These are phyloP conservation scores for Hymenoscyphus scutula DNA, from an alignment of 2,329 filamentous ascomycete species.

Conservation along the genomic window DNA sequence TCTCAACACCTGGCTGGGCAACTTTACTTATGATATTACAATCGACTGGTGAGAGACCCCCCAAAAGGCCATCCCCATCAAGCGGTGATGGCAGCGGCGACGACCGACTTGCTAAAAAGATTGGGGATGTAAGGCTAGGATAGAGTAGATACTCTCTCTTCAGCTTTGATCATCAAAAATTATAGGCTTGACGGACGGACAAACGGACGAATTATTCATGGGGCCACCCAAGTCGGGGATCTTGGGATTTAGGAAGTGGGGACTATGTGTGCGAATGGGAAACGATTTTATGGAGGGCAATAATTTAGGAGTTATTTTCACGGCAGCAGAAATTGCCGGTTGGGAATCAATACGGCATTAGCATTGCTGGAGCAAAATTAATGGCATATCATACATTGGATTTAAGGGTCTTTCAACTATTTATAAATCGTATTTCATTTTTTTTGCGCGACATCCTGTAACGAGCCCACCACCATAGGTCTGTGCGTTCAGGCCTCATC, in stretches of 20 bases:
- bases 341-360: not conserved
- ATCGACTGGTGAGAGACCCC: constrained; percentile 95
- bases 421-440: not conserved
- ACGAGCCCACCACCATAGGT: too few relatives aligned
- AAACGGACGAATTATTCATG: not conserved
- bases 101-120: constrained; percentile 59
- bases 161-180: constrained; percentile 24
- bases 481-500: too few relatives aligned
- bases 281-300: not conserved
- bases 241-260: not conserved
- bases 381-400: not conserved
- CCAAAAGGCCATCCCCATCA: constrained; percentile 60
- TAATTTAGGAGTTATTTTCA: not conserved
- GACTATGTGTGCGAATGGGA: not conserved
- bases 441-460: too few relatives aligned
- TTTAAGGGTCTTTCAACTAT: not conserved
- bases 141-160: constrained; percentile 22
- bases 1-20: constrained; percentile 88
- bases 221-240: not conserved
- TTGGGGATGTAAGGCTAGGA: constrained; percentile 59
- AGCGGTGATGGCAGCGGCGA: constrained; percentile 33
- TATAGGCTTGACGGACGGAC: constrained; percentile 9
- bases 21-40: constrained; percentile 89
- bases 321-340: not conserved
- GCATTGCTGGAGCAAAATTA: constrained; percentile 3